Base-by-base conservation (phyloP, 1,139 yeast species). In the Komagataea norvegica region DNA sequence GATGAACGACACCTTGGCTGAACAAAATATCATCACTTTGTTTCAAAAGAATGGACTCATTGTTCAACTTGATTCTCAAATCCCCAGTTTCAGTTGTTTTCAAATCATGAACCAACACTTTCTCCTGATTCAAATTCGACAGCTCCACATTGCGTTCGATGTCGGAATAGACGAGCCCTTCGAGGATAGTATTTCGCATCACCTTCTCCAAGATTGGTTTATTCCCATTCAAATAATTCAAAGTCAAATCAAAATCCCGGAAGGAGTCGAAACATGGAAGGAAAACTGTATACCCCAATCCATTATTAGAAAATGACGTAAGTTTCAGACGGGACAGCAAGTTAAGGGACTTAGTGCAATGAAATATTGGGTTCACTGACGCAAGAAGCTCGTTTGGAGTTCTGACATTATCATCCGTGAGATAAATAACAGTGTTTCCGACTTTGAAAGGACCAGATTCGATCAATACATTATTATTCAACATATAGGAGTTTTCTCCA, bases 1-100 rank as follows among this genome's bases (percentile, higher is more conserved):
- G 77, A 55, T 88, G 97, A 3, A 86, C 74, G 0, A 89, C 96
- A 1, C 97, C 98, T 54, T 83, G 81, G 44, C 75, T 78, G 56
- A 85, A 89, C 14, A 91, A 57, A 8, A 87, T 70, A 56, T 91
- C 96, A 2, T 77, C 66, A 43, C 76, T 70, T 35, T 68, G 65
- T 3, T 64, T 40, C 49, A 62, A 27, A 17, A 46, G 31, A 51
- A 64, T 27, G 4, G 48, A 33, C 5, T 47, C 52, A 25, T 59
- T 59, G 19, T 70, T 37, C 15, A 44, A 18, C 47, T 42, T 18
- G 61, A 43, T 27, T 10, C 25, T 41, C 8, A 58, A 44, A 3
- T n/a, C n/a, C n/a, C 54, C 16, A 1, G 45, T 33, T 0, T 44
- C 33, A 3, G 33, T 28, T 5, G 27, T 18, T 1, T 33, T 35